Evolutionary conservation across 2,329 filamentous ascomycete species (phyloP), one percentile per base, ranked within the genome.

Genomic region (Pseudocercospora macadamiae): DNA sequence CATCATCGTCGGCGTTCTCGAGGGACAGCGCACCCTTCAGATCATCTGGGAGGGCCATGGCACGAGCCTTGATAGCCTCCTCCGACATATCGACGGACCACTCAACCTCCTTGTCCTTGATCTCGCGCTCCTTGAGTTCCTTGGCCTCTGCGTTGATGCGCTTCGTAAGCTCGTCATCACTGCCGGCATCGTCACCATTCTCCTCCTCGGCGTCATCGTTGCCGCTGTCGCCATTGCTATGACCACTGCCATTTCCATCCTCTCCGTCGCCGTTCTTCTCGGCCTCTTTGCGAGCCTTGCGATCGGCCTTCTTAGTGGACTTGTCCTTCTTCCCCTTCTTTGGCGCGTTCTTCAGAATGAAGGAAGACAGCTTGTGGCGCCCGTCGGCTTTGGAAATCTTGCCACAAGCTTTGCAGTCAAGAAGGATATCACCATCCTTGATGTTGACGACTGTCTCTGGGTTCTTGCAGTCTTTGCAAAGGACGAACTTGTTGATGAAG

Each of bases 401-500:
- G 74, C 95, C 95, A 74, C 95, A 99, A 64, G 95, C 95, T 82
- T 99, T 99, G 89, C 95, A 99, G 80, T 99, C 95, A 68, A 97
- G 87, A 64, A 91, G 79, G 76, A 99, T 97, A 74, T 85, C 87
- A 55, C 89, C 91, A 71, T 97, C 93, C 80, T 96, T 97, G 83
- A 97, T 91, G 73, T 89, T 86, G 73, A 97, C 89, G 67, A 96
- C 93, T 67, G 95, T 99, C 83, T 99, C 95, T 32, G 95, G 95
- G 78, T 99, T 99, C 87, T 96, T 96, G 89, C 95, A 99, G 77
- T 96, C 93, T 83, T 96, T 96, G 90, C 95, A 99, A 65, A 99
- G 92, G 72, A 99, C 95, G 69, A 97, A 99, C 81, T 91, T 96
- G 83, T 88, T 85, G 81, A 99, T 99, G 85, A 99, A 99, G 70